These are phyloP conservation scores for Grigorovia humatica DNA, from an alignment of 805 yeast species.

Conservation along the genomic window DNA sequence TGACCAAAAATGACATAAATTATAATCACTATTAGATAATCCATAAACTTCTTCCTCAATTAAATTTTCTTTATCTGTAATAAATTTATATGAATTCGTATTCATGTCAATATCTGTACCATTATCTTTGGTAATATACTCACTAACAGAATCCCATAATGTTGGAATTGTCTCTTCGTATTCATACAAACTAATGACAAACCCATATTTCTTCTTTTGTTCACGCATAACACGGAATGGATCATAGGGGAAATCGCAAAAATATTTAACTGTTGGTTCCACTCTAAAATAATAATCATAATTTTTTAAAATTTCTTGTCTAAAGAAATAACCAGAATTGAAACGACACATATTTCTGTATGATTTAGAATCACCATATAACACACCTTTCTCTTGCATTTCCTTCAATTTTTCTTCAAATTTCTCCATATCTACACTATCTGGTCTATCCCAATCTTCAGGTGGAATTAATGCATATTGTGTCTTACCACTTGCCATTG, in stretches of 20 bases:
- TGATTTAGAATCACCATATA: slow-evolving; percentile 57
- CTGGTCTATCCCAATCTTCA: slow-evolving; percentile 75
- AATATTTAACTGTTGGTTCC: slow-evolving; percentile 83
- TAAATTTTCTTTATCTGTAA: slow-evolving; percentile 45
- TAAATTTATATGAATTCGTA: slow-evolving; percentile 26
- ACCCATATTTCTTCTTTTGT: slow-evolving; percentile 73
- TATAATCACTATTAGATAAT: slow-evolving; percentile 46
- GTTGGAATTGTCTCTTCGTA: slow-evolving; percentile 79
- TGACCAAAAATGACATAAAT: slow-evolving; percentile 82
- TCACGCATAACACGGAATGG: slow-evolving; percentile 76
- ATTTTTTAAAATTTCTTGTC: slow-evolving; percentile 56
- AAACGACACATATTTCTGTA: slow-evolving; percentile 93
- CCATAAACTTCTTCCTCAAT: slow-evolving; percentile 20
- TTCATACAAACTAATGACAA: slow-evolving; percentile 75
- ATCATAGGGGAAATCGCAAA: slow-evolving; percentile 77
- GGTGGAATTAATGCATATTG: slow-evolving; percentile 57
- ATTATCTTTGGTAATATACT: slow-evolving; percentile 42
- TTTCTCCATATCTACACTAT: slow-evolving; percentile 50
- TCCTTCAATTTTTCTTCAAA: slow-evolving; percentile 39
- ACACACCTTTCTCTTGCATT: slow-evolving; percentile 37
- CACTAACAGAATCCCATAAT: slow-evolving; percentile 67
- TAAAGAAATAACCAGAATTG: slow-evolving; percentile 83
- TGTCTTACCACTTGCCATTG: slow-evolving; percentile 53
- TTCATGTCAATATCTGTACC: slow-evolving; percentile 32
- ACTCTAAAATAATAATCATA: slow-evolving; percentile 93